A percentile compares a stretch with the other conserved stretches of the same genome.
phyloP scores from a whole-genome alignment of 768 basidiomycete species.

The Pleurotus sapidus region DNA sequence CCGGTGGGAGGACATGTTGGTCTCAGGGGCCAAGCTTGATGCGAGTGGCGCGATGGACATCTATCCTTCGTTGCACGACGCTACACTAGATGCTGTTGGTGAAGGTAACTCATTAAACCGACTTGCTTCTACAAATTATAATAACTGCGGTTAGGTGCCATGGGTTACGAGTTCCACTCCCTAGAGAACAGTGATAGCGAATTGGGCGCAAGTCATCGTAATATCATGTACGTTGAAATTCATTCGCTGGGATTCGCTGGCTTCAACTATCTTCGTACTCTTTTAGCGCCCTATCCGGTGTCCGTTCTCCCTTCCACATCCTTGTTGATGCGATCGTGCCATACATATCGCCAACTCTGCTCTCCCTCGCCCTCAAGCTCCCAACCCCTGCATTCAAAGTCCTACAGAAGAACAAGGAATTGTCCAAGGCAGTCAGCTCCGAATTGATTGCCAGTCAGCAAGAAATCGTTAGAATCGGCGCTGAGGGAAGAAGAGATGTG shows the following conservation, averaged over 20 bases:
- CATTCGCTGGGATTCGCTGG: not conserved
- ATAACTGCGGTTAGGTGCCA: slow-evolving; percentile 3
- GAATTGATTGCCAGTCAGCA: slow-evolving; percentile 1
- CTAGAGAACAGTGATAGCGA: slow-evolving; percentile 6
- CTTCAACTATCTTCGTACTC: not conserved
- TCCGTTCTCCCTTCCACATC: not conserved
- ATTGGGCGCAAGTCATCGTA: not conserved
- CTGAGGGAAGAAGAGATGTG: slow-evolving; percentile 1
- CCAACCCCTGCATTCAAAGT: slow-evolving; percentile 4
- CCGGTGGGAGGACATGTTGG: slow-evolving; percentile 6
- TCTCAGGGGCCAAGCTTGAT: slow-evolving; percentile 1
- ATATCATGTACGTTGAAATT: slow-evolving; percentile 8
- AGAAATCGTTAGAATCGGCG: not conserved
- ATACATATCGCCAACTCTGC: not conserved
- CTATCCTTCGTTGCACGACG: slow-evolving; percentile 5
- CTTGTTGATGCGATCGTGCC: not conserved
- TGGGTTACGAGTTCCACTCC: slow-evolving; percentile 10
- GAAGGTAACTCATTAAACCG: not conserved
- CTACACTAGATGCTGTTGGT: slow-evolving; percentile 6
- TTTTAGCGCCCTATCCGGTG: not conserved
- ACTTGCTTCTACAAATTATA: not conserved
- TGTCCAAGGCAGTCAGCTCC: not conserved
- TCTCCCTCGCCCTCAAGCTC: slow-evolving; percentile 2
- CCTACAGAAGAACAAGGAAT: not conserved
- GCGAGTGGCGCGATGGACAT: slow-evolving; percentile 8